phyloP scores from a whole-genome alignment of 2,329 filamentous ascomycete species.

The Dactylonectria estremocensis region DNA sequence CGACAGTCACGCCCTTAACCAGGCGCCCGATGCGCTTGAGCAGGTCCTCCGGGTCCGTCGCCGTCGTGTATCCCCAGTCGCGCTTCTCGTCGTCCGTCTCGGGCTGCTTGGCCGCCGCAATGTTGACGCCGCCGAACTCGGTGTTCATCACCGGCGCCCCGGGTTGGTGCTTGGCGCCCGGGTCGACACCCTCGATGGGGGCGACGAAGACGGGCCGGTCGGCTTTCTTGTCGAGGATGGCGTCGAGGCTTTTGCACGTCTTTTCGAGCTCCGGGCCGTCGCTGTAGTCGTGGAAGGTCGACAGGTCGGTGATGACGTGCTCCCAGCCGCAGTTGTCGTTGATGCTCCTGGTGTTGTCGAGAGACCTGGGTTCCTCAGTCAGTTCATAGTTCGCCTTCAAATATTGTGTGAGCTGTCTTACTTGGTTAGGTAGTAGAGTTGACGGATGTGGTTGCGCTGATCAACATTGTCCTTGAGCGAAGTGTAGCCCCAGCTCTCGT shows the following conservation, averaged over 20 bases:
- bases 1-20: slow-evolving; percentile 70
- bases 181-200: slow-evolving; percentile 59
- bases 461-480: slow-evolving; percentile 68
- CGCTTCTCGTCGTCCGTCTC: slow-evolving; percentile 57
- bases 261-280: slow-evolving; percentile 70
- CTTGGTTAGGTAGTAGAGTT: slow-evolving; percentile 77
- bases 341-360: slow-evolving; percentile 75
- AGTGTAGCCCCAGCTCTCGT: slow-evolving; percentile 76
- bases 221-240: slow-evolving; percentile 68
- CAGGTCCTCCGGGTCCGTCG: slow-evolving; percentile 71
- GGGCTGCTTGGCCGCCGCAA: slow-evolving; percentile 63
- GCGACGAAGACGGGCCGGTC: slow-evolving; percentile 69
- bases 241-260: slow-evolving; percentile 67
- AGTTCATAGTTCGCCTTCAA: slow-evolving; percentile 7
- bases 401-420: slow-evolving; percentile 48
- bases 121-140: slow-evolving; percentile 79
- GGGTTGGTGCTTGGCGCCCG: slow-evolving; percentile 65
- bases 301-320: slow-evolving; percentile 75
- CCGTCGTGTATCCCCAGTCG: slow-evolving; percentile 80
- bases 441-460: slow-evolving; percentile 75
- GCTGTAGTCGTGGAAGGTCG: slow-evolving; percentile 78
- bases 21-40: slow-evolving; percentile 71
- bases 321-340: slow-evolving; percentile 84
- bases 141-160: slow-evolving; percentile 76
- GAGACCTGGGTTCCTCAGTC: slow-evolving; percentile 51